These are phyloP conservation scores for Rachicladosporium sp. DNA, from an alignment of 2,329 filamentous ascomycete species.

Conservation along the genomic window DNA sequence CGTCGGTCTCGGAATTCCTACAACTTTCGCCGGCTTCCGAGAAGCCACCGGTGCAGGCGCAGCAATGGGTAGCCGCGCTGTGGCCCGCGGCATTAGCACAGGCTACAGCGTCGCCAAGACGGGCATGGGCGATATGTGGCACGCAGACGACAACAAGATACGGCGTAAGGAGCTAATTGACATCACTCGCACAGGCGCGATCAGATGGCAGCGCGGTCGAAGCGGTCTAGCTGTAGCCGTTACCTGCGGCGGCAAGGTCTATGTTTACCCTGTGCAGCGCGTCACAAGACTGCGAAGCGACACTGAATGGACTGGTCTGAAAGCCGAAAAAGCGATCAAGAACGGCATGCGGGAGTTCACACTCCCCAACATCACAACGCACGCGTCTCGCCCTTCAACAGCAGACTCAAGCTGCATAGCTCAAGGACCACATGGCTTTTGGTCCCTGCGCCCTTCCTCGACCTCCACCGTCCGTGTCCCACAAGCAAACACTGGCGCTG, in stretches of 20 bases:
- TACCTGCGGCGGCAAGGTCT: conserved; percentile 52
- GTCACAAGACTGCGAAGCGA: conserved; percentile 27
- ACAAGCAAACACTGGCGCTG: neutral
- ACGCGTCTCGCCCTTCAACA: conserved; percentile 3
- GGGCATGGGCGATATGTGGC: conserved; percentile 57
- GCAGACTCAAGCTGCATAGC: conserved; percentile 13
- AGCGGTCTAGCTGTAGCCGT: conserved; percentile 52
- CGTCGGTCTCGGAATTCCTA: conserved; percentile 14
- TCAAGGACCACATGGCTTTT: conserved; percentile 25
- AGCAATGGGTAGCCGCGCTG: conserved; percentile 53
- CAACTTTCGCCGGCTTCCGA: conserved; percentile 21
- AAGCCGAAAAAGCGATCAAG: conserved; percentile 13
- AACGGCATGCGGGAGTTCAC: conserved; percentile 7
- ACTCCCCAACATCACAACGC: conserved; percentile 7
- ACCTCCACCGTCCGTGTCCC: neutral
- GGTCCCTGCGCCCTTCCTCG: conserved; percentile 23
- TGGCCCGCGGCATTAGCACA: conserved; percentile 61
- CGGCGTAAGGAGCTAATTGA: conserved; percentile 48
- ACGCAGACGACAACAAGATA: conserved; percentile 63
- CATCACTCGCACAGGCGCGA: conserved; percentile 46
- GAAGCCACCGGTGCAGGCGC: conserved; percentile 26
- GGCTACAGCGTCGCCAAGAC: conserved; percentile 61
- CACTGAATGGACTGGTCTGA: conserved; percentile 39
- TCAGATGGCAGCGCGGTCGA: conserved; percentile 53
- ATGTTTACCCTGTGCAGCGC: conserved; percentile 50